Evolutionary conservation across 176 grass and related monocot species (phyloP).

Genomic region (Phoenix dactylifera): DNA sequence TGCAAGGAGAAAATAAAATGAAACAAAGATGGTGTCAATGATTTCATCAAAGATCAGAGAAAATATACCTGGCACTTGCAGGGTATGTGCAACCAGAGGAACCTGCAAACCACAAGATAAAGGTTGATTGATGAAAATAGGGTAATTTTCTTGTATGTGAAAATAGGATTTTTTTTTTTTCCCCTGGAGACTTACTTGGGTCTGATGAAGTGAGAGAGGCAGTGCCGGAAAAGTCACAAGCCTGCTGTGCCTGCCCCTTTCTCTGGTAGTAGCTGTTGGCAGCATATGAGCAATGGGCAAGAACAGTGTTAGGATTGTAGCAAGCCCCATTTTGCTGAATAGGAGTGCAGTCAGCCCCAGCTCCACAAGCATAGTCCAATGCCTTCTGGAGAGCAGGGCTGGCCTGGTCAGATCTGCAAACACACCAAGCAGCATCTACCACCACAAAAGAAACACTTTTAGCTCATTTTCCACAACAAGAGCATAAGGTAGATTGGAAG

Average conservation of each 20-base stretch:
- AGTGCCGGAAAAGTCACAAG: conserved; percentile 61
- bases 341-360: conserved; percentile 57
- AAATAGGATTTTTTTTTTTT: no score
- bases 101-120: conserved; percentile 27
- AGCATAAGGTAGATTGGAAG: no score
- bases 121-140: neutral
- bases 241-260: conserved; percentile 40
- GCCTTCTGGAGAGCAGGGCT: conserved; percentile 55
- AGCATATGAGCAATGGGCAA: conserved; percentile 78
- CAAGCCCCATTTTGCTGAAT: conserved; percentile 48
- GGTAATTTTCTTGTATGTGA: no score
- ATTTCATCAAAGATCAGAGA: no score
- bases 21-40: no score
- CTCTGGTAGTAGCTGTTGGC: conserved; percentile 90
- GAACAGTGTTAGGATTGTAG: conserved; percentile 62
- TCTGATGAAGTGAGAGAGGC: conserved; percentile 29
- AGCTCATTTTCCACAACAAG: no score
- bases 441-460: no score
- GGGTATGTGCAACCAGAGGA: conserved; percentile 50
- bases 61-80: conserved; percentile 47
- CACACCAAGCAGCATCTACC: conserved; percentile 68
- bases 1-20: no score
- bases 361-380: conserved; percentile 78
- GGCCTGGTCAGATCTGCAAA: conserved; percentile 40
- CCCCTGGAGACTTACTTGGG: conserved; percentile 35